phyloP scores from a whole-genome alignment of 257 asterid species.

The Fraxinus americana region DNA sequence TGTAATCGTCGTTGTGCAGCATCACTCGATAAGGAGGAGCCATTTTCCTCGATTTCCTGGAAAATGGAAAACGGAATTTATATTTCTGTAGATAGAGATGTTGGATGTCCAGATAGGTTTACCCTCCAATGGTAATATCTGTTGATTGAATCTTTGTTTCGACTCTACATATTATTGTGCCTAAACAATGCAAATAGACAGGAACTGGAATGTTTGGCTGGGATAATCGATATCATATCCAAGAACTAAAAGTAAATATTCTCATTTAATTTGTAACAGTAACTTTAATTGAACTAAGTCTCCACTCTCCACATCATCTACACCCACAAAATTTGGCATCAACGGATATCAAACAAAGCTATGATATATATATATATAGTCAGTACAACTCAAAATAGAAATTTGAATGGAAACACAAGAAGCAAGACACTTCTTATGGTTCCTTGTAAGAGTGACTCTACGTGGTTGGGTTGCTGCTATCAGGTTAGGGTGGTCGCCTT shows the following conservation, averaged over 20 bases:
- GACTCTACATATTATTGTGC: background rate
- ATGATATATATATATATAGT: no score
- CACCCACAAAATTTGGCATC: no score
- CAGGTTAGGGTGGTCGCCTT: background rate
- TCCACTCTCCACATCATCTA: no score
- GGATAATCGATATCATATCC: no score
- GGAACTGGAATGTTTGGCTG: no score
- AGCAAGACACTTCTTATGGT: background rate
- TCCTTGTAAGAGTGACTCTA: background rate
- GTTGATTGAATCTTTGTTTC: no score
- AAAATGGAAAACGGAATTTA: slow-evolving; percentile 16
- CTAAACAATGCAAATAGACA: background rate
- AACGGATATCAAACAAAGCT: background rate
- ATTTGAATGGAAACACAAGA: background rate
- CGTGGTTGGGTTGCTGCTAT: background rate
- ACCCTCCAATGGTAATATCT: background rate
- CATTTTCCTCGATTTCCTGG: slow-evolving; percentile 81
- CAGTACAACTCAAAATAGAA: background rate
- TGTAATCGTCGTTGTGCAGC: slow-evolving; percentile 85
- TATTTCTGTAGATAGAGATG: background rate
- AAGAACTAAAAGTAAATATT: background rate
- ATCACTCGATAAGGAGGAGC: slow-evolving; percentile 91
- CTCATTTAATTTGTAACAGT: no score
- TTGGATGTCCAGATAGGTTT: background rate
- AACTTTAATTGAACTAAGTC: no score